Conservation (phyloP, 2,329 filamentous ascomycete species). For the Fonsecaea erecta region DNA sequence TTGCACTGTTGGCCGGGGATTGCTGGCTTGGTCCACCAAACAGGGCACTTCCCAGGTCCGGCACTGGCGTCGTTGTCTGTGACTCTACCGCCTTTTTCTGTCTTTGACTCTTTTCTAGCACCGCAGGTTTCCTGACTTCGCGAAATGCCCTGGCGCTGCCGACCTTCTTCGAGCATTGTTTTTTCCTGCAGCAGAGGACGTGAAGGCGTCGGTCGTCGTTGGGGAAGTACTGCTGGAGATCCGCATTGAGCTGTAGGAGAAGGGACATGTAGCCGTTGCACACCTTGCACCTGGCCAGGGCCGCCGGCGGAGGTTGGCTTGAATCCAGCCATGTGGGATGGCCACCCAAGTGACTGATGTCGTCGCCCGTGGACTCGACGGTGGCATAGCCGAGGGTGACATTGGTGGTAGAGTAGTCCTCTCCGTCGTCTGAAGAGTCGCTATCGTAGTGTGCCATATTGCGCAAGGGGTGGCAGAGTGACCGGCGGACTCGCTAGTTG, state of each 20-base stretch:
- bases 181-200: conserved; percentile 78
- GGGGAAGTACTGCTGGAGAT: conserved; percentile 83
- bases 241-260: conserved; percentile 87
- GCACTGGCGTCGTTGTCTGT: conserved; percentile 39
- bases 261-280: conserved; percentile 84
- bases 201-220: conserved; percentile 87
- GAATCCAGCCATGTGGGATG: conserved; percentile 81
- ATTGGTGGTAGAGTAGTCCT: conserved; percentile 66
- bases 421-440: conserved; percentile 72
- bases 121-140: conserved; percentile 60
- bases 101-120: conserved; percentile 19
- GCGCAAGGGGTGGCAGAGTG: neutral
- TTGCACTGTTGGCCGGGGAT: conserved; percentile 49
- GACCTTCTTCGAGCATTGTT: conserved; percentile 77
- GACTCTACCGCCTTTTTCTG: conserved; percentile 32
- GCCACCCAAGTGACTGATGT: conserved; percentile 86
- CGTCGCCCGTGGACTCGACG: conserved; percentile 76
- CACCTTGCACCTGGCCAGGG: conserved; percentile 80
- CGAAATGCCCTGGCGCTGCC: conserved; percentile 80
- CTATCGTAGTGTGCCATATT: conserved; percentile 81
- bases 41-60: conserved; percentile 61
- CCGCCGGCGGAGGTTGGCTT: conserved; percentile 71
- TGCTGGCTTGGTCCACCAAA: conserved; percentile 59
- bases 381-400: conserved; percentile 90
- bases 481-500: neutral